phyloP scores from a whole-genome alignment of 2,329 filamentous ascomycete species.

The Hymenoscyphus fructigenus region DNA sequence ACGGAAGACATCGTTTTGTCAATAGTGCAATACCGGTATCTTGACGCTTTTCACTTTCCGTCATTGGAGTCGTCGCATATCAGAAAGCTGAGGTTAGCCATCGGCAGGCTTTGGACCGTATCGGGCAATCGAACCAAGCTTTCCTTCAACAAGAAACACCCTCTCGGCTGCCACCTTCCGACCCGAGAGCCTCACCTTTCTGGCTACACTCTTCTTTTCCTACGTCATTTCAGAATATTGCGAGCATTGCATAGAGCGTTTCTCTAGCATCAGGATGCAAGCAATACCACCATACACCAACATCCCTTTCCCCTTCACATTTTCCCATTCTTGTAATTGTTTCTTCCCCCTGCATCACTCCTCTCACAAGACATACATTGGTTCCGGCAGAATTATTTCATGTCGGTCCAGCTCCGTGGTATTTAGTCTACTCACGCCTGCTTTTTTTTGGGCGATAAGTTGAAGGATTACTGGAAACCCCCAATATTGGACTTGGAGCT shows the following conservation, averaged over 20 bases:
- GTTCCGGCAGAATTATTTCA: neutral
- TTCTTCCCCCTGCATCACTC: conserved; percentile 1
- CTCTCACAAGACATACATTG: conserved; percentile 1
- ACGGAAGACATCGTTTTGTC: conserved; percentile 16
- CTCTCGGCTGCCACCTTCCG: conserved; percentile 2
- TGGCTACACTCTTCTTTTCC: conserved; percentile 11
- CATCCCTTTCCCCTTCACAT: neutral
- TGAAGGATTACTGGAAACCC: conserved; percentile 4
- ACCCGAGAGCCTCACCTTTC: neutral
- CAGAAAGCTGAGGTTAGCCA: neutral
- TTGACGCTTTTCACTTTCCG: neutral
- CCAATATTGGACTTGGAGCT: conserved; percentile 2
- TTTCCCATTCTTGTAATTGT: neutral
- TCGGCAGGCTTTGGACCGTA: neutral
- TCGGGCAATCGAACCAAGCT: neutral
- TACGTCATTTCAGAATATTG: conserved; percentile 23
- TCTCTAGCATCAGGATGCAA: conserved; percentile 2
- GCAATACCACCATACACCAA: neutral
- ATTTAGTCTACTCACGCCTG: neutral
- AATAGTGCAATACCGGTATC: conserved; percentile 14
- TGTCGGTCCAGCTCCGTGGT: neutral
- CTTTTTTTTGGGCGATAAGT: neutral
- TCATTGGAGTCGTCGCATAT: neutral
- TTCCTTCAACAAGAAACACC: neutral
- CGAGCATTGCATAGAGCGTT: conserved; percentile 24